Percentiles rank a stretch among this genome's conserved stretches.
Conservation (phyloP, 768 basidiomycete species). For the Gyrodon lividus region DNA sequence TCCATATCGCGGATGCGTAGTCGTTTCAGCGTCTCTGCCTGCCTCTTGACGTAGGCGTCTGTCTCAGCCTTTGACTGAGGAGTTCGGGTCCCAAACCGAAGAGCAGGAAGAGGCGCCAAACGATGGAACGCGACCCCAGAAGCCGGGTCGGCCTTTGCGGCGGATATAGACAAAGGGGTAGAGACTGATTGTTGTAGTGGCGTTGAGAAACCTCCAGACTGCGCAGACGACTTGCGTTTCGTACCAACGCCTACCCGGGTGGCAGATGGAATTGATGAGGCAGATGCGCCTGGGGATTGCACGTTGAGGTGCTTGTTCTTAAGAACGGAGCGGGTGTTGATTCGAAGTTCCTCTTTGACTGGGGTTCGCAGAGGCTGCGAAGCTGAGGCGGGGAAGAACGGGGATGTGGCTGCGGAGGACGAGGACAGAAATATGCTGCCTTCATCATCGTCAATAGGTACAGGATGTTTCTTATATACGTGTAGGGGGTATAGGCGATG, state of each 20-base stretch:
- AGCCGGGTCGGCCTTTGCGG: conserved; percentile 31
- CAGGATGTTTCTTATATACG: conserved; percentile 32
- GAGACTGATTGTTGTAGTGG: conserved; percentile 50
- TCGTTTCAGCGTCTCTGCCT: conserved; percentile 64
- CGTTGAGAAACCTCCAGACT: conserved; percentile 50
- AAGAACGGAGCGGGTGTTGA: conserved; percentile 42
- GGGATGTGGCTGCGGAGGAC: conserved; percentile 37
- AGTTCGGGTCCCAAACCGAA: conserved; percentile 27
- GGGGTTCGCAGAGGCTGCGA: conserved; percentile 61
- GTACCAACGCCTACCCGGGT: conserved; percentile 48
- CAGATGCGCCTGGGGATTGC: conserved; percentile 2
- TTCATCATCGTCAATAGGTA: conserved; percentile 51
- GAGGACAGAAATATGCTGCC: conserved; percentile 58
- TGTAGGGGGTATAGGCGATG: conserved; percentile 42
- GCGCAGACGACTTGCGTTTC: conserved; percentile 59
- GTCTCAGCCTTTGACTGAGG: conserved; percentile 38
- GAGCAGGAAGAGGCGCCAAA: conserved; percentile 34
- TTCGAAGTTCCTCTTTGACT: conserved; percentile 48
- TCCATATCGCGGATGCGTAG: conserved; percentile 59
- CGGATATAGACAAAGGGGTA: conserved; percentile 39
- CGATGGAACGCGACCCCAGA: conserved; percentile 35
- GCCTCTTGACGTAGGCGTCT: conserved; percentile 41
- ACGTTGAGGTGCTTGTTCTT: conserved; percentile 32
- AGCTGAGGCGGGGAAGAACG: conserved; percentile 42
- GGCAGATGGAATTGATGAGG: conserved; percentile 17